Evolutionary conservation across 441 rosid genomes (phyloP), one percentile per base, ranked within the genome.

Genomic region (Metrosideros polymorpha): DNA sequence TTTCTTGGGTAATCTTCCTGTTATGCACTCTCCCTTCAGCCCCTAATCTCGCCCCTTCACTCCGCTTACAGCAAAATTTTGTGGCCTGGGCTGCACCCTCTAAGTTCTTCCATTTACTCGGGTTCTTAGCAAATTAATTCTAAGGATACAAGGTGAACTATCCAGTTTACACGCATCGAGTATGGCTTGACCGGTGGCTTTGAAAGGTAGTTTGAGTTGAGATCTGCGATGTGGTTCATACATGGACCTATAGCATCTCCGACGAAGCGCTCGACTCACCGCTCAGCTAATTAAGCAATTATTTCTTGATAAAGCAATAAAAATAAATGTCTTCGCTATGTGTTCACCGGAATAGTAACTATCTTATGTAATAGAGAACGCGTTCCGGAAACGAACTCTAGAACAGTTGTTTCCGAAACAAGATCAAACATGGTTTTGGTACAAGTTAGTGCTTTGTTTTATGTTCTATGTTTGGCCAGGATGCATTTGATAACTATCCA

Each of bases 81-180:
- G 7, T 53, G 56, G 56, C 59, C n/a, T 29, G 3, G 6, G 57
- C n/a, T 4, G n/a, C 57, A 54, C 57, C 57, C n/a, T 54, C n/a
- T n/a, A 9, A 24, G 59, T 25, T 55, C n/a, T 59, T 59, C 66
- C 35, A n/a, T 13, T 14, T n/a, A 14, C 19, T 29, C 6, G 66
- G 17, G 35, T n/a, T 14, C 35, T 57, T 3, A 2, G 14, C 4
- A n/a, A 4, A 49, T 49, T 49, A 13, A 15, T 49, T 49, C 51
- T 49, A 49, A 49, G 51, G 51, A 49, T 49, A 15, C 51, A 3
- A 12, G 51, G 51, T 49, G 12, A 22, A 13, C 66, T n/a, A 7
- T 7, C 10, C 22, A 0, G 71, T 7, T 29, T 14, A 1, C 2
- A 29, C 1, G 71, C 10, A 29, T 2, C 39, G 0, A 29, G 35